Conservation (phyloP, 176 grass and related monocot species). For the Rhipidocladum racemiflorum region DNA sequence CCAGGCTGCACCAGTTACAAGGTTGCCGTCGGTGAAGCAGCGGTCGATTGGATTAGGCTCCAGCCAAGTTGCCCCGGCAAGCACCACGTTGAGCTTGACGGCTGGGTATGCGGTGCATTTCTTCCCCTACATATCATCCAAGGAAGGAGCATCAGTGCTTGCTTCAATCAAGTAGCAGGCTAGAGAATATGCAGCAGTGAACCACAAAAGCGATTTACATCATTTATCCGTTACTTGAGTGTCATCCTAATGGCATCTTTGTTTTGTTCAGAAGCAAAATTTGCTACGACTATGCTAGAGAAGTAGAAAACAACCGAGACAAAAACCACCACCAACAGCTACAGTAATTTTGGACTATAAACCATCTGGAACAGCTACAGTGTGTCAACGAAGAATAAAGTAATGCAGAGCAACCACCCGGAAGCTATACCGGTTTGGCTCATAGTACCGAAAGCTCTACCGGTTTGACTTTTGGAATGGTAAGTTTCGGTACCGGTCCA, state of each 20-base stretch:
- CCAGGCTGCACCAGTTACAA: conserved; percentile 89
- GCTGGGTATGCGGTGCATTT: conserved; percentile 95
- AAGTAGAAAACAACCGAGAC: not conserved
- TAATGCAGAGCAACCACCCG: not conserved
- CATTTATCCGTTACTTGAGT: not conserved
- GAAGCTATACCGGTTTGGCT: too few relatives aligned
- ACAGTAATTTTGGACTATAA: not conserved
- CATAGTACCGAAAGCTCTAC: too few relatives aligned
- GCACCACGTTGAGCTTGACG: conserved; percentile 87
- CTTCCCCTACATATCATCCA: conserved; percentile 45
- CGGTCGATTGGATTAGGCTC: conserved; percentile 80
- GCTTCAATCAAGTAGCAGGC: not conserved
- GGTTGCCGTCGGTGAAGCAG: conserved; percentile 86
- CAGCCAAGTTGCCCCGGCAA: conserved; percentile 77
- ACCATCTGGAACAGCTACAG: too few relatives aligned
- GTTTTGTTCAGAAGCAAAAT: not conserved
- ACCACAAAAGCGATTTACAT: not conserved
- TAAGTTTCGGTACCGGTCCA: too few relatives aligned
- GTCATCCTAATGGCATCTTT: not conserved
- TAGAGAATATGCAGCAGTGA: not conserved
- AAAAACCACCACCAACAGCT: not conserved
- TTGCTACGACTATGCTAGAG: not conserved
- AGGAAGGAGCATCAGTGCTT: not conserved
- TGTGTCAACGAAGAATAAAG: not conserved
- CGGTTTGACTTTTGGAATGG: too few relatives aligned